A percentile compares a stretch with the other conserved stretches of the same genome.
Evolutionary conservation across 106 monocot genomes (phyloP).

Genomic region (Dioscorea alata): DNA sequence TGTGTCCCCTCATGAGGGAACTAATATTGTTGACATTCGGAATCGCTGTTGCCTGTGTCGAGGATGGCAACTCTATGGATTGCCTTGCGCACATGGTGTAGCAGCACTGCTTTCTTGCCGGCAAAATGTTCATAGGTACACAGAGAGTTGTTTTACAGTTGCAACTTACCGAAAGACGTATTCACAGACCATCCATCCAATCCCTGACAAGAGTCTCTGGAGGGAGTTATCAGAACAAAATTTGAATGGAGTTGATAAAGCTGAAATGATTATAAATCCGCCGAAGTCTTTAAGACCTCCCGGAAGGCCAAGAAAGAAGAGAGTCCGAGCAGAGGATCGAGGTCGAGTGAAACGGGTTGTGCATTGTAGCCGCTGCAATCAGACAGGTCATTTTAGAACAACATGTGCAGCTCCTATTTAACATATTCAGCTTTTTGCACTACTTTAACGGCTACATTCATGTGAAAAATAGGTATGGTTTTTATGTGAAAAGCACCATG

Average conservation of each 20-base stretch:
- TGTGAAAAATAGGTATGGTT: conserved; percentile 12
- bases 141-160: conserved; percentile 93
- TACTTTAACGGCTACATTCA: neutral
- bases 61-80: conserved; percentile 91
- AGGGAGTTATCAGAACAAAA: conserved; percentile 38
- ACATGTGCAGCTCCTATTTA: conserved; percentile 95
- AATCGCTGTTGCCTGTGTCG: conserved; percentile 85
- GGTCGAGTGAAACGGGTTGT: conserved; percentile 79
- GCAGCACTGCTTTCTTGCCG: conserved; percentile 78
- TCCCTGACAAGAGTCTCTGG: conserved; percentile 89
- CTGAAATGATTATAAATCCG: conserved; percentile 56
- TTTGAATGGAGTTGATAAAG: conserved; percentile 12
- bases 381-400: conserved; percentile 93
- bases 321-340: conserved; percentile 79
- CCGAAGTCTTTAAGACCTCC: conserved; percentile 85
- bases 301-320: conserved; percentile 82
- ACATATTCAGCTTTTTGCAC: neutral
- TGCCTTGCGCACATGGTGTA: conserved; percentile 92
- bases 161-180: conserved; percentile 88
- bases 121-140: conserved; percentile 85
- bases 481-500: too few species aligned
- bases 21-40: conserved; percentile 88
- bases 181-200: conserved; percentile 90
- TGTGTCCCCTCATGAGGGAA: conserved; percentile 54
- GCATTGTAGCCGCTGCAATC: conserved; percentile 96